Evolutionary conservation across 352 stramenopile genomes (phyloP), one percentile per base, ranked within the genome.

Genomic region (Globisporangium perplexum): DNA sequence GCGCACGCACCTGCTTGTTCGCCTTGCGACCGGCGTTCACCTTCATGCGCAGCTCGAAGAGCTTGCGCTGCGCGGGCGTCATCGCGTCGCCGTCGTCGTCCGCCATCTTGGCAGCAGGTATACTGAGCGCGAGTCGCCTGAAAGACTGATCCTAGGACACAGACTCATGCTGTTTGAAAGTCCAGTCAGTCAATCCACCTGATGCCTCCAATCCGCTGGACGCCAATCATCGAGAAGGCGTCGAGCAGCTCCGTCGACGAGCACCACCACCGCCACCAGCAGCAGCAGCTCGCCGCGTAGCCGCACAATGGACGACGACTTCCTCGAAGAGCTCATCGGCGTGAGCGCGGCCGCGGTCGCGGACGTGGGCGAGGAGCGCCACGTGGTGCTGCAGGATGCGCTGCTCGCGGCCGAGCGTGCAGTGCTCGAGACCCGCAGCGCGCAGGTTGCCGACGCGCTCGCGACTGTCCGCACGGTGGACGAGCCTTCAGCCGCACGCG

Each of bases 41-140:
- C 60, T 90, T 88, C 82, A 93, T 93, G 39, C 82, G 79, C 50
- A 93, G 64, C 69, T 93, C 73, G 63, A 93, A 93, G 55, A 93
- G 74, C 65, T 90, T 93, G 42, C 61, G 71, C 60, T 93, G 77
- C 54, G 77, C 80, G 22, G 79, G 76, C 56, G 79, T 90, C 79
- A 90, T 88, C 24, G n/a, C n/a, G n/a, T 68, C 63, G 57, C 71
- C 68, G 47, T 77, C 62, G 47, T 74, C 61, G 42, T 78, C 68
- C 48, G 35, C 52, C 62, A 73, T 76, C 3, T 11, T 59, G n/a
- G 12, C 26, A 38, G 11, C 24, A 1, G 23, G 18, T 38, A 55
- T 39, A 31, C 15, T 48, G 10, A 6, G 7, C 24, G 38, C 50
- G 10, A 12, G 12, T 30, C 26, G 3, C 26, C 26, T 30, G 26